Evolutionary conservation across 148 eudicot species (phyloP), one percentile per base, ranked within the genome.

Genomic region (Linanthus parryae): DNA sequence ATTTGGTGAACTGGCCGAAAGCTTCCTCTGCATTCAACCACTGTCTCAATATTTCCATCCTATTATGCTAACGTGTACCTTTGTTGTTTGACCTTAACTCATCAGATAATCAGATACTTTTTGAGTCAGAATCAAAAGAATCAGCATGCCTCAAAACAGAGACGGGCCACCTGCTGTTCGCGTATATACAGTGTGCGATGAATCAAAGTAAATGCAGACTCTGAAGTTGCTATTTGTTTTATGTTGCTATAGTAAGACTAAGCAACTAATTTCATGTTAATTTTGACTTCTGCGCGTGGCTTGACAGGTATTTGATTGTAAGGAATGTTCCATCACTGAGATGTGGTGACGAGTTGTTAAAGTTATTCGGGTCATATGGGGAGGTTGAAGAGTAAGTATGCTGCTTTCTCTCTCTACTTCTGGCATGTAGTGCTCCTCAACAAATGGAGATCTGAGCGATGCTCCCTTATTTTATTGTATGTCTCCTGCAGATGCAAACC

Each of bases 291-390:
- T 0, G 17, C 16, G 11, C 36, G 10, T 21, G 27, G 27, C 56
- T 26, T 42, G 29, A 48, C 61, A 88, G 94, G 71, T 85, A 83
- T 59, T 71, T 91, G 73, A 86, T 91, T 44, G 87, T 83, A 62
- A 81, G 88, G 65, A 90, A 86, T 56, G 98, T 91, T 48, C 94
- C 98, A 4, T 79, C 95, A 0, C 58, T 91, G 66, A 94, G 95
- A 0, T 91, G 98, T 69, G 94, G 83, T 35, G 95, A 83, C 76
- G 84, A 83, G 63, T 73, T 91, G 26, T 62, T 47, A 30, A 75
- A 75, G 50, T 50, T 91, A 48, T 91, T 91, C 63, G 74, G 76
- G 5, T 74, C 75, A 5, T 86, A 86, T 61, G 98, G 98, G 14
- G 72, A 74, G 54, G 73, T 91, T 64, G 89, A 85, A 65, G 95